Conservation (phyloP, 2,329 filamentous ascomycete genomes). For the Cyphellophora attinorum region DNA sequence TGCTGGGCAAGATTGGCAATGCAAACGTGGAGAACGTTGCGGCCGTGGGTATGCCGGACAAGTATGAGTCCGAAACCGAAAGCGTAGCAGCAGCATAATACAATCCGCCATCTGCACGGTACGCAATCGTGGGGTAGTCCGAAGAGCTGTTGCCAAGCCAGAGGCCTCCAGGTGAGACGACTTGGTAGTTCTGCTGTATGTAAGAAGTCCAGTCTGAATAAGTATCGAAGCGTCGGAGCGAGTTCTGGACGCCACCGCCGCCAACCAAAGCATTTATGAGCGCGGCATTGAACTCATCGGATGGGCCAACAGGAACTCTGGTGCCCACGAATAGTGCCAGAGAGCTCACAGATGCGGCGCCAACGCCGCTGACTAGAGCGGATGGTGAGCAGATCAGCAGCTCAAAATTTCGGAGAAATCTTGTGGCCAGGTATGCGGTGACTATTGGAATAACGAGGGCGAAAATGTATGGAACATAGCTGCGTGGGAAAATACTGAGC, state of each 20-base stretch:
- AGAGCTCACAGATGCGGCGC: conserved; percentile 17
- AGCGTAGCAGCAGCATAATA: conserved; percentile 42
- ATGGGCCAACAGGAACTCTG: conserved; percentile 18
- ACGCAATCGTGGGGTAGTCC: conserved; percentile 63
- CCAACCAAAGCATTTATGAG: conserved; percentile 19
- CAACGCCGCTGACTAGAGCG: conserved; percentile 24
- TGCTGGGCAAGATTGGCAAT: conserved; percentile 56
- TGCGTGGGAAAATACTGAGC: conserved; percentile 63
- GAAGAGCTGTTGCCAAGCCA: conserved; percentile 56
- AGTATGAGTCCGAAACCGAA: conserved; percentile 54
- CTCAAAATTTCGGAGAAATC: conserved; percentile 55
- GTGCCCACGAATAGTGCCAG: conserved; percentile 23
- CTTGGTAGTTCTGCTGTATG: conserved; percentile 51
- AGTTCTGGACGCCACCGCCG: conserved; percentile 14
- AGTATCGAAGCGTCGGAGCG: conserved; percentile 47
- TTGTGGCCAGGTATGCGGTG: conserved; percentile 66
- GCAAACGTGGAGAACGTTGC: conserved; percentile 67
- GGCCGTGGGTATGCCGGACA: conserved; percentile 57
- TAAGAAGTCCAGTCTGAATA: conserved; percentile 58
- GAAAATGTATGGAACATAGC: conserved; percentile 64
- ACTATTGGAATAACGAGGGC: conserved; percentile 69
- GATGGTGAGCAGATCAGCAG: conserved; percentile 43
- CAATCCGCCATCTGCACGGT: conserved; percentile 54
- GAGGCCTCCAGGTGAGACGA: conserved; percentile 64
- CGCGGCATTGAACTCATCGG: conserved; percentile 12